Conservation (phyloP, 2,329 filamentous ascomycete species). For the Diaporthe sp. region DNA sequence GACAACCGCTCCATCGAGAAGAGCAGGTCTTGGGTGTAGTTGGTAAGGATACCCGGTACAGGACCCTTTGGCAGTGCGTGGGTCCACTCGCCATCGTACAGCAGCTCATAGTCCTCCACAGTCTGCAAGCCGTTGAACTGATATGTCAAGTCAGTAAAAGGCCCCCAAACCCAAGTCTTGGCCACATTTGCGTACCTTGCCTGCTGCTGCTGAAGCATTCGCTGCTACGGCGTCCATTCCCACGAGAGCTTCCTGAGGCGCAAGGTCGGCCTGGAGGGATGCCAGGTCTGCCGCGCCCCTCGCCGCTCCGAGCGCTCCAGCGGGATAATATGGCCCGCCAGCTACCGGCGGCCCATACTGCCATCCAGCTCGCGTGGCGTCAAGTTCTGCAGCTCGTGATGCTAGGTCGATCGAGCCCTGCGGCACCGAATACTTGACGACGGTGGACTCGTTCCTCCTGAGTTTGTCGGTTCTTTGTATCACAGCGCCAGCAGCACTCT, state of each 20-base stretch:
- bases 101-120: constrained; percentile 50
- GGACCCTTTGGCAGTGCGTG: constrained; percentile 48
- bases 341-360: constrained; percentile 33
- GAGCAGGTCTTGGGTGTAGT: constrained; percentile 57
- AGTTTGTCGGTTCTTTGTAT: neutral
- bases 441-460: constrained; percentile 14
- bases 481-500: constrained; percentile 14
- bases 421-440: constrained; percentile 19
- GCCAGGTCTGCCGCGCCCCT: constrained; percentile 33
- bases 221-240: neutral
- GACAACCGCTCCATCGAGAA: constrained; percentile 61
- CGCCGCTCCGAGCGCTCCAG: constrained; percentile 29
- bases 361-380: constrained; percentile 11
- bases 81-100: constrained; percentile 55
- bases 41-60: constrained; percentile 50
- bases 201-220: neutral
- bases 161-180: neutral
- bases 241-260: constrained; percentile 12
- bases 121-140: constrained; percentile 44
- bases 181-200: constrained; percentile 21
- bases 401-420: neutral
- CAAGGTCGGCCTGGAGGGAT: constrained; percentile 23
- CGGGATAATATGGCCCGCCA: constrained; percentile 36
- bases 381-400: constrained; percentile 12
- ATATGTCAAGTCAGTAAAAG: neutral